Conservation (phyloP, 148 eudicot genomes). For the Rhododendron henanense region DNA sequence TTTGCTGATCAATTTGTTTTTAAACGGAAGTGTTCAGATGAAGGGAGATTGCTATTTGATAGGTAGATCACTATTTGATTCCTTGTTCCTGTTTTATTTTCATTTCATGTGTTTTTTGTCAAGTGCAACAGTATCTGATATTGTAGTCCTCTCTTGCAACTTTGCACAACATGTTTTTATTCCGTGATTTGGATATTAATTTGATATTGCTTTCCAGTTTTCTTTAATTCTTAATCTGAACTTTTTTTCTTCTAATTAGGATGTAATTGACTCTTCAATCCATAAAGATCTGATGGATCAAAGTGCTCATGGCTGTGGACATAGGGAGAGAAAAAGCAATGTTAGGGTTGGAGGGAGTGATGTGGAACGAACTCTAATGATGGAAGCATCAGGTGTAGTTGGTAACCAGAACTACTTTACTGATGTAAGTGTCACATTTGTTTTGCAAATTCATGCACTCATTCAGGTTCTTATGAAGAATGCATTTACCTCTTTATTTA, state of each 20-base stretch:
- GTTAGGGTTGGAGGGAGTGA: slow-evolving; percentile 26
- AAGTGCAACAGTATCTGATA: background rate
- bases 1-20: background rate
- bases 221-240: background rate
- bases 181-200: background rate
- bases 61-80: background rate
- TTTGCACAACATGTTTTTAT: background rate
- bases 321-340: slow-evolving; percentile 31
- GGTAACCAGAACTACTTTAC: slow-evolving; percentile 29
- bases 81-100: background rate
- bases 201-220: background rate
- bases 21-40: background rate
- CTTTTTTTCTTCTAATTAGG: slow-evolving; percentile 29
- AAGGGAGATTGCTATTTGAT: background rate
- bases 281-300: slow-evolving; percentile 28
- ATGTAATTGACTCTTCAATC: slow-evolving; percentile 36
- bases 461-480: background rate
- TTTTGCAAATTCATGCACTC: background rate
- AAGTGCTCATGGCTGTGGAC: slow-evolving; percentile 35
- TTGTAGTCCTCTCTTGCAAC: background rate
- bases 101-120: background rate
- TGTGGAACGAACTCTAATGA: slow-evolving; percentile 46
- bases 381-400: slow-evolving; percentile 60
- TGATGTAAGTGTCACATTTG: slow-evolving; percentile 45
- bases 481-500: slow-evolving; percentile 19